Percentiles rank a stretch among this genome's conserved stretches.
These are phyloP conservation scores for Coemansia furcata DNA, from an alignment of 192 early-diverging fungal species.

Conservation along the genomic window DNA sequence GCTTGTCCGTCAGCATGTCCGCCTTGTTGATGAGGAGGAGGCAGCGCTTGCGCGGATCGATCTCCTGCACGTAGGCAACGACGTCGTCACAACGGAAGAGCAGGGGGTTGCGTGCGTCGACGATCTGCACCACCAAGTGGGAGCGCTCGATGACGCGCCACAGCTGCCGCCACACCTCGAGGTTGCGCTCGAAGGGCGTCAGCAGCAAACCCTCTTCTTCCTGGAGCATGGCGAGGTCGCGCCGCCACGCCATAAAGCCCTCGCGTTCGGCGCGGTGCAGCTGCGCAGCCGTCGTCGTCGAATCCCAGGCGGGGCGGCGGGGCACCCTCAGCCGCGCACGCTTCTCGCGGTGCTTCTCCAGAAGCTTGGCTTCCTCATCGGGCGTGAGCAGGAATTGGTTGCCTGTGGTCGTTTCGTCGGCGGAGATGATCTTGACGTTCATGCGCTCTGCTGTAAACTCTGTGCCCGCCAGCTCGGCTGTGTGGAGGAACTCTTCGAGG, in stretches of 20 bases:
- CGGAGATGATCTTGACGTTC: slow-evolving; percentile 81
- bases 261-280: slow-evolving; percentile 82
- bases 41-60: slow-evolving; percentile 81
- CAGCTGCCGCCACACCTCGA: slow-evolving; percentile 98
- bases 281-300: slow-evolving; percentile 74
- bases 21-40: slow-evolving; percentile 98
- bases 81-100: slow-evolving; percentile 89
- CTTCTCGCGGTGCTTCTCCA: slow-evolving; percentile 77
- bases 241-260: slow-evolving; percentile 89
- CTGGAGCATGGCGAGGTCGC: slow-evolving; percentile 80
- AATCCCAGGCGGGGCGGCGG: slow-evolving; percentile 85
- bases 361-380: slow-evolving; percentile 72
- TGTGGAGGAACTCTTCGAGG: slow-evolving; percentile 92
- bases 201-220: slow-evolving; percentile 91
- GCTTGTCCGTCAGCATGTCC: slow-evolving; percentile 86
- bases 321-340: slow-evolving; percentile 79
- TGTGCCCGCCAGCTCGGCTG: slow-evolving; percentile 92
- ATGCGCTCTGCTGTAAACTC: slow-evolving; percentile 76
- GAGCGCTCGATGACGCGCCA: slow-evolving; percentile 99
- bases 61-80: slow-evolving; percentile 87
- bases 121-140: slow-evolving; percentile 95
- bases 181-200: slow-evolving; percentile 97
- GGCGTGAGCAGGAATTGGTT: slow-evolving; percentile 84
- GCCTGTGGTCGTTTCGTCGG: slow-evolving; percentile 46
- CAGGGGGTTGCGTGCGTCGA: slow-evolving; percentile 95